Base-by-base conservation (phyloP, 345 rosid genomes). In the Ceriops zippeliana region DNA sequence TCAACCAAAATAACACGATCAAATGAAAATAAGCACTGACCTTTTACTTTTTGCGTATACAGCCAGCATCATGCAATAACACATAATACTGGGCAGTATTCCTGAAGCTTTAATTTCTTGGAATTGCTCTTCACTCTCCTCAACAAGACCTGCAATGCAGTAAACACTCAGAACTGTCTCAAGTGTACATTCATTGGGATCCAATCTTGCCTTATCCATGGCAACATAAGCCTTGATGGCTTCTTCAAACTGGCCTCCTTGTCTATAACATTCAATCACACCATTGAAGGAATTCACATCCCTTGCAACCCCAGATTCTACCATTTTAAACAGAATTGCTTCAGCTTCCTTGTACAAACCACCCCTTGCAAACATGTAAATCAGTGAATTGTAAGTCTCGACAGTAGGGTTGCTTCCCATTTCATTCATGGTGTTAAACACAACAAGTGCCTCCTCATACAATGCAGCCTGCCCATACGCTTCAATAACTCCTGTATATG, bases 41-140 rank as follows among this genome's bases (percentile, higher is more conserved):
- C 96, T 86, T 83, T 81, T 82, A 59, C 77, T 80, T 78, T 87
- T 91, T 17, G 95, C 93, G 79, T 89, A 91, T 70, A 91, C 96
- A 76, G 97, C 92, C 32, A 93, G 82, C 97, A 93, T 86, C 89
- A 88, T 89, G 73, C 96, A 93, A 81, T 93, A 89, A 82, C 91
- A 88, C 81, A 88, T 87, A 75, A 93, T 88, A 72, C 91, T 93
- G 49, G 93, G 96, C 68, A 88, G 72, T 64, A 91, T 81, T 71
- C 96, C 96, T 11, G 82, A 83, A 38, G 88, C 83, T 85, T 84
- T 89, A 78, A 91, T 91, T 85, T 91, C 96, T 73, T 80, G 85
- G 83, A 89, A 93, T 75, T 93, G 96, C 83, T 91, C 99, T 80
- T 79, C 83, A 70, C 96, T 81, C 86, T 93, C 96, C 78, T 91